Evolutionary conservation across 192 early-diverging fungal species (phyloP).

Genomic region (Haplosporangium gracile): DNA sequence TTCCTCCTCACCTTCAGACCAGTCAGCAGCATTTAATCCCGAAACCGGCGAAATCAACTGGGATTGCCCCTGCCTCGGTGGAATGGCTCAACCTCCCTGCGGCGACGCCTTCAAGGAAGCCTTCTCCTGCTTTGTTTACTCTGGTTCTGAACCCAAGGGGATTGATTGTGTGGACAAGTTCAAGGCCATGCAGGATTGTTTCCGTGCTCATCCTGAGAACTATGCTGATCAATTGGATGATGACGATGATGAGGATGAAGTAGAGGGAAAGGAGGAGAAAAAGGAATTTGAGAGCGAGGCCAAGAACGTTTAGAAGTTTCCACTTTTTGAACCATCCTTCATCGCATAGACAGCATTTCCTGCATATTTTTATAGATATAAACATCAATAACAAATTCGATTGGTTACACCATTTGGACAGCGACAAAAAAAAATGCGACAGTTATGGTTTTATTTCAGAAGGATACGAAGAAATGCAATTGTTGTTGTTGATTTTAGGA

Average conservation of each 20-base stretch:
- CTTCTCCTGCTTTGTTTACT: slow-evolving; percentile 98
- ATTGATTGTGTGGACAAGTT: slow-evolving; percentile 95
- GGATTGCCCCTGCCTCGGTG: slow-evolving; percentile 96
- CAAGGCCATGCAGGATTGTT: slow-evolving; percentile 94
- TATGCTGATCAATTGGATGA: slow-evolving; percentile 75
- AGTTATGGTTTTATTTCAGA: neutral
- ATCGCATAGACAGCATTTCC: neutral
- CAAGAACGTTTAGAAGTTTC: neutral
- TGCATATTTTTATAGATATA: neutral
- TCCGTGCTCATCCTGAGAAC: slow-evolving; percentile 88
- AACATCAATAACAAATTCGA: too few species aligned
- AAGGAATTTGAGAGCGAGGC: neutral
- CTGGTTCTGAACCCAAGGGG: slow-evolving; percentile 93
- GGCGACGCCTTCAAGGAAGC: slow-evolving; percentile 96
- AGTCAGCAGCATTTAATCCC: slow-evolving; percentile 76
- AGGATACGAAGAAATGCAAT: neutral
- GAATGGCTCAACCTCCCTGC: slow-evolving; percentile 96
- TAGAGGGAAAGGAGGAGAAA: slow-evolving; percentile 49
- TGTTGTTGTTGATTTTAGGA: neutral
- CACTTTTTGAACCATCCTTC: too few species aligned
- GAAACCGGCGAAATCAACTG: slow-evolving; percentile 95
- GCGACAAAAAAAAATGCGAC: neutral
- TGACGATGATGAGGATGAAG: slow-evolving; percentile 56
- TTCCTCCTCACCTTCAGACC: slow-evolving; percentile 14
- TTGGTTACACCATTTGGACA: neutral